Evolutionary conservation across 352 stramenopile species (phyloP), one percentile per base, ranked within the genome.

Genomic region (Salisapilia sapeloensis): DNA sequence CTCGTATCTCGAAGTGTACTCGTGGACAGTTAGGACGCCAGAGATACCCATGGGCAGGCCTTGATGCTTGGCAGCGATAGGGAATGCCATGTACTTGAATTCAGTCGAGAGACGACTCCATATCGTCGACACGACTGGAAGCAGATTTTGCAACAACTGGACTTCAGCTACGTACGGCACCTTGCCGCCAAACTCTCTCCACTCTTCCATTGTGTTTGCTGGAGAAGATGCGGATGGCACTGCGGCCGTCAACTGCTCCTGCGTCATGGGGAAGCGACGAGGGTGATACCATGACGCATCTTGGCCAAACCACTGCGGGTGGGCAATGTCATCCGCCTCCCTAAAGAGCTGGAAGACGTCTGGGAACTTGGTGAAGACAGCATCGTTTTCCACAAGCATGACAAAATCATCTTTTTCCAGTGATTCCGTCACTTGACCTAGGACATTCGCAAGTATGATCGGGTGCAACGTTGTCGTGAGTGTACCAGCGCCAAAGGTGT

Each of bases 221-320:
- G 40, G 53, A 0, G 69, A 85, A 2, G 42, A 27, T 6, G 60
- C 53, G 0, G 37, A 32, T 0, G 70, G 53, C 14, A 80, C 16
- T 3, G 80, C 39, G 2, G 43, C 30, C 11, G 33, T 26, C 0
- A 82, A 35, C 20, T 65, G 37, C 2, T 63, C 48, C 4, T 44
- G 18, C 6, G 52, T 36, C 8, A 85, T 23, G 5, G 66, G 65
- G 29, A 55, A 53, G 4, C 30, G 44, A 14, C 67, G 58, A 4
- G 70, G 70, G 42, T 64, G 62, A 42, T 83, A 90, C 74, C 74
- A 90, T 0, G 67, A 66, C 4, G 74, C 74, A 35, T 90, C 70
- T 35, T 90, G 74, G 7, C 64, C 74, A 44, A 75, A 76, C 42
- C 49, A 54, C 7, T 37, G 46, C 23, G 62, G 47, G 33, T 75